phyloP scores from a whole-genome alignment of 768 basidiomycete species.

The Tulasnella sp. region DNA sequence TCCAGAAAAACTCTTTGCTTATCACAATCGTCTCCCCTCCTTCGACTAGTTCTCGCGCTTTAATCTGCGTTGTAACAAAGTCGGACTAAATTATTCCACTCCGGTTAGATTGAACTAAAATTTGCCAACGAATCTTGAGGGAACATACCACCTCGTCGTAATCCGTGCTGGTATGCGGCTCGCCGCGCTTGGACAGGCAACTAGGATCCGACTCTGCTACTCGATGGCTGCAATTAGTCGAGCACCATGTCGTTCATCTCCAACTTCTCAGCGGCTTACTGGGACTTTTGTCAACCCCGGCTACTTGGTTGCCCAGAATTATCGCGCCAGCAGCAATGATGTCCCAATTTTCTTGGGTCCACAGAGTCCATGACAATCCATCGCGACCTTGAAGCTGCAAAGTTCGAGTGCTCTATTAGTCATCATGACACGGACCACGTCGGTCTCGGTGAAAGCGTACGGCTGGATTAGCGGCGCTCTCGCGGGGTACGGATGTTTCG shows the following conservation, averaged over 20 bases:
- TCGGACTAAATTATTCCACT: not conserved
- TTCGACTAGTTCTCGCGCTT: not conserved
- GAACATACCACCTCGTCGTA: not conserved
- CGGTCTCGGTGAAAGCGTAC: not conserved
- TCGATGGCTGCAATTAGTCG: too few relatives aligned
- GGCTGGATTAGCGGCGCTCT: not conserved
- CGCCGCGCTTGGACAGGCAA: not conserved
- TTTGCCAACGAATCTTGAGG: not conserved
- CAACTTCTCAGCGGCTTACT: not conserved
- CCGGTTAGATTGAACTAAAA: not conserved
- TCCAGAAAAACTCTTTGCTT: not conserved
- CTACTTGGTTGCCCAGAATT: not conserved
- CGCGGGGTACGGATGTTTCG: not conserved
- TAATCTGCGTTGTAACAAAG: not conserved
- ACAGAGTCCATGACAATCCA: not conserved
- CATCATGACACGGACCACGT: not conserved
- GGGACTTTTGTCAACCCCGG: not conserved
- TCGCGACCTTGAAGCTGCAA: not conserved
- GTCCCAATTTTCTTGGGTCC: not conserved
- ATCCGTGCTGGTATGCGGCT: not conserved
- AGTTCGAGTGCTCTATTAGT: not conserved
- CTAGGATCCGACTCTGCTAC: not conserved
- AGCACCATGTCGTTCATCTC: too few relatives aligned
- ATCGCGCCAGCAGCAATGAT: not conserved
- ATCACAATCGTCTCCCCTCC: not conserved